A percentile compares a stretch with the other conserved stretches of the same genome.
phyloP scores from a whole-genome alignment of 2,329 filamentous ascomycete species.

The Blastomyces parvus region DNA sequence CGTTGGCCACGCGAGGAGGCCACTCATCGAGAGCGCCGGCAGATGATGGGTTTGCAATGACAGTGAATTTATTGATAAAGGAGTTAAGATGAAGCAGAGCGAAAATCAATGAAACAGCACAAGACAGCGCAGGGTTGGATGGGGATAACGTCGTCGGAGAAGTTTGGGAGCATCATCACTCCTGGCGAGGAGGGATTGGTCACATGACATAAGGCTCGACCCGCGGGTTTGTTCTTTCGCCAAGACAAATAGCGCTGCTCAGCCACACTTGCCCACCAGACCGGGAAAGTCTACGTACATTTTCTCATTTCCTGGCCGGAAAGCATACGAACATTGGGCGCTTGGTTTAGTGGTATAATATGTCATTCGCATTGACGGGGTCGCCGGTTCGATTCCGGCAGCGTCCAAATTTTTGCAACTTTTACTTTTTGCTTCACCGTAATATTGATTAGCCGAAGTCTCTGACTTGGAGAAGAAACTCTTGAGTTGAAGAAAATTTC shows the following conservation, averaged over 20 bases:
- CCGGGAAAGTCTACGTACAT: no score
- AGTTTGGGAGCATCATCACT: neutral
- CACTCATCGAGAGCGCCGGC: slow-evolving; percentile 28
- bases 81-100: neutral
- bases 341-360: slow-evolving; percentile 3
- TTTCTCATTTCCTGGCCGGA: neutral
- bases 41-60: slow-evolving; percentile 13
- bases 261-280: no score
- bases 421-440: neutral
- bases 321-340: neutral
- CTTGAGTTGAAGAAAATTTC: no score
- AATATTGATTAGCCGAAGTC: no score
- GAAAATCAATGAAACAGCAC: no score
- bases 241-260: no score
- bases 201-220: neutral
- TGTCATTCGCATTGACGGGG: slow-evolving; percentile 3
- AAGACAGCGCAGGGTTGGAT: no score
- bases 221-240: neutral
- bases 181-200: neutral
- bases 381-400: slow-evolving; percentile 4
- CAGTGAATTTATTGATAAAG: neutral
- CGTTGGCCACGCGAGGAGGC: slow-evolving; percentile 21
- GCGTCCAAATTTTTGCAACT: neutral
- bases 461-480: no score
- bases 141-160: neutral